Percentiles rank a stretch among this genome's conserved stretches.
Conservation (phyloP, 495 filamentous ascomycete genomes). For the Articulospora tetracladia region DNA sequence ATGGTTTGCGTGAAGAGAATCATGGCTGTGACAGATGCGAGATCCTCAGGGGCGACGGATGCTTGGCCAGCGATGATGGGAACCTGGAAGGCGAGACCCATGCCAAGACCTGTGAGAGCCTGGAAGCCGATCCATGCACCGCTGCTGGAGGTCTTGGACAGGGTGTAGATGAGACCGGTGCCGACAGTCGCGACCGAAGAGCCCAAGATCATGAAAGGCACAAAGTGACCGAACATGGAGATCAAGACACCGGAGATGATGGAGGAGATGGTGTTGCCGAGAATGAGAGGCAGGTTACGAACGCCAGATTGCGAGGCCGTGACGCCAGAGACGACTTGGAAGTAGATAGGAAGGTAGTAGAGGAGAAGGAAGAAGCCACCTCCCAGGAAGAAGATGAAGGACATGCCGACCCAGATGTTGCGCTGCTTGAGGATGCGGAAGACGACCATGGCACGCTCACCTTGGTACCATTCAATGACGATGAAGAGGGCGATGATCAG, state of each 20-base stretch:
- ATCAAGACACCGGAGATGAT: constrained; percentile 33
- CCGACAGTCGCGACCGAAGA: constrained; percentile 42
- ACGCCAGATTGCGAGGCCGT: constrained; percentile 21
- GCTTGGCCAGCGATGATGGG: constrained; percentile 26
- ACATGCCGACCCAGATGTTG: constrained; percentile 49
- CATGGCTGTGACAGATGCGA: constrained; percentile 25
- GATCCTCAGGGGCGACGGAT: constrained; percentile 10
- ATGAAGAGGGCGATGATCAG: constrained; percentile 61
- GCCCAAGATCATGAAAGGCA: constrained; percentile 32
- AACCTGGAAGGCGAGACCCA: constrained; percentile 22
- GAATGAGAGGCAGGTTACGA: constrained; percentile 39
- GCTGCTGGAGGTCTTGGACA: constrained; percentile 8
- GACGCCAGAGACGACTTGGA: constrained; percentile 70
- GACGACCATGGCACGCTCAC: constrained; percentile 64
- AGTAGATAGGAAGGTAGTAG: constrained; percentile 75
- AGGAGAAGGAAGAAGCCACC: constrained; percentile 57
- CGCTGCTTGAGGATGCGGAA: constrained; percentile 60
- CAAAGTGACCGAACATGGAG: constrained; percentile 29
- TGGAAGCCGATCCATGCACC: constrained; percentile 26
- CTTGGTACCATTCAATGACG: constrained; percentile 56
- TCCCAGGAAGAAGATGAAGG: constrained; percentile 52
- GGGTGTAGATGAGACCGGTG: constrained; percentile 31
- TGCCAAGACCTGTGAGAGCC: constrained; percentile 20
- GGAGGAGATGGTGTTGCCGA: constrained; percentile 31
- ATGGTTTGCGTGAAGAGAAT: constrained; percentile 34